Evolutionary conservation across 306 rosid genomes (phyloP).

Genomic region (Macrotyloma uniflorum): DNA sequence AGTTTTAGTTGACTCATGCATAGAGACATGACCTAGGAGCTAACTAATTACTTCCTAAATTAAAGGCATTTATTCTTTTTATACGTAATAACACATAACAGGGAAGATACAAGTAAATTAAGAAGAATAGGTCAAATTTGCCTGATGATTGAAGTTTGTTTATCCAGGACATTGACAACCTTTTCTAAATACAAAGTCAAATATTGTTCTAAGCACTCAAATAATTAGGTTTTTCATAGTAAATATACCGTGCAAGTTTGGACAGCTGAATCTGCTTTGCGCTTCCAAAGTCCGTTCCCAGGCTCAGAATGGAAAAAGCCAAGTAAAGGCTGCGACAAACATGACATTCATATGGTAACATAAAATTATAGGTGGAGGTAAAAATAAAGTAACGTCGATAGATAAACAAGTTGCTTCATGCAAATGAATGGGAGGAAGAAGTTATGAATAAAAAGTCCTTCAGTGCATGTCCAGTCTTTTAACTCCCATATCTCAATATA

Average conservation of each 20-base stretch:
- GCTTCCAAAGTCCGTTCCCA: slow-evolving; percentile 94
- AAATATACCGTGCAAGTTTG: slow-evolving; percentile 67
- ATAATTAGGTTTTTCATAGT: slow-evolving; percentile 19
- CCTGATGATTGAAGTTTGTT: slow-evolving; percentile 12
- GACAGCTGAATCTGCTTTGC: slow-evolving; percentile 87
- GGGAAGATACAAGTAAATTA: slow-evolving; percentile 19
- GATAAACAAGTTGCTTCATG: slow-evolving; percentile 21
- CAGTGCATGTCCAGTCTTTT: neutral
- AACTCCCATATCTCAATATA: neutral
- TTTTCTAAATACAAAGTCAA: slow-evolving; percentile 19
- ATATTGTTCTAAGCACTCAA: slow-evolving; percentile 17
- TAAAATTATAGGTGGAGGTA: slow-evolving; percentile 1
- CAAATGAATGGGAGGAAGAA: neutral
- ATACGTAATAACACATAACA: slow-evolving; percentile 2
- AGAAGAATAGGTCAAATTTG: slow-evolving; percentile 22
- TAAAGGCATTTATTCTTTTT: neutral
- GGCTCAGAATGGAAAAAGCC: slow-evolving; percentile 74
- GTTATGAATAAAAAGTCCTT: neutral
- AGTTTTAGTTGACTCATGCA: neutral
- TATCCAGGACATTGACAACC: neutral
- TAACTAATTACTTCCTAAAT: slow-evolving; percentile 12
- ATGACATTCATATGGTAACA: slow-evolving; percentile 18
- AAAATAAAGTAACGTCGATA: slow-evolving; percentile 1
- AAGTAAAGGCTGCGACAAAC: slow-evolving; percentile 80
- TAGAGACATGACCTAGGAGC: neutral